A percentile compares a stretch with the other conserved stretches of the same genome.
phyloP scores from a whole-genome alignment of 345 rosid species.

The Cochlearia excelsa region DNA sequence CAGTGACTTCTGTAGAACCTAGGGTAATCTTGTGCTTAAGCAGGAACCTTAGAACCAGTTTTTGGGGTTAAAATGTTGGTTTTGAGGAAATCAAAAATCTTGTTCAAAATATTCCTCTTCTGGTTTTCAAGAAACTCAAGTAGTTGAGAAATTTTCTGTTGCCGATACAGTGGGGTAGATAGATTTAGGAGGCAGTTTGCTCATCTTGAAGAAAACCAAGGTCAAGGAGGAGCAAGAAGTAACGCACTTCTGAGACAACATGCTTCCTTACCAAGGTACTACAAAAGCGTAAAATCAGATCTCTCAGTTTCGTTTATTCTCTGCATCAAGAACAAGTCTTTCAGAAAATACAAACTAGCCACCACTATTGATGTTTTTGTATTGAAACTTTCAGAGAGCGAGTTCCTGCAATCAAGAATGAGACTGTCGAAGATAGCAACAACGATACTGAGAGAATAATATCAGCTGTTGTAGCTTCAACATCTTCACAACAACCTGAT shows the following conservation, averaged over 20 bases:
- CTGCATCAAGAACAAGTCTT: background rate
- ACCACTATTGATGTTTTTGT: constrained; percentile 9
- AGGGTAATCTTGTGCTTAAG: background rate
- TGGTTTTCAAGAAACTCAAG: background rate
- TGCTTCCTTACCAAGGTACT: constrained; percentile 88
- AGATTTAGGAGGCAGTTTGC: constrained; percentile 96
- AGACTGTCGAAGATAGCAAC: constrained; percentile 32
- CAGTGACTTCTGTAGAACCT: background rate
- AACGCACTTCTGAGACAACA: constrained; percentile 73
- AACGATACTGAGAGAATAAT: constrained; percentile 40
- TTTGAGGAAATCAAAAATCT: background rate
- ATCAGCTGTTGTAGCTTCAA: constrained; percentile 46
- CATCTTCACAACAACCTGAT: constrained; percentile 40
- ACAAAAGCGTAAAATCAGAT: background rate
- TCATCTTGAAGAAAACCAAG: constrained; percentile 83
- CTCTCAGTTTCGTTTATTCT: background rate
- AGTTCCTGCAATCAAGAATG: constrained; percentile 60
- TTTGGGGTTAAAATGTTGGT: background rate
- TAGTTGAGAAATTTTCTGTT: background rate
- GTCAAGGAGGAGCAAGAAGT: constrained; percentile 61
- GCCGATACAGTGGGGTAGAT: constrained; percentile 74
- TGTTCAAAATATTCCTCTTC: background rate
- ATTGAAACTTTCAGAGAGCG: constrained; percentile 56
- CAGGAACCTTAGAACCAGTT: background rate
- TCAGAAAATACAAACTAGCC: background rate